Conservation (phyloP, 495 filamentous ascomycete genomes). For the Penicillium samsonianum region DNA sequence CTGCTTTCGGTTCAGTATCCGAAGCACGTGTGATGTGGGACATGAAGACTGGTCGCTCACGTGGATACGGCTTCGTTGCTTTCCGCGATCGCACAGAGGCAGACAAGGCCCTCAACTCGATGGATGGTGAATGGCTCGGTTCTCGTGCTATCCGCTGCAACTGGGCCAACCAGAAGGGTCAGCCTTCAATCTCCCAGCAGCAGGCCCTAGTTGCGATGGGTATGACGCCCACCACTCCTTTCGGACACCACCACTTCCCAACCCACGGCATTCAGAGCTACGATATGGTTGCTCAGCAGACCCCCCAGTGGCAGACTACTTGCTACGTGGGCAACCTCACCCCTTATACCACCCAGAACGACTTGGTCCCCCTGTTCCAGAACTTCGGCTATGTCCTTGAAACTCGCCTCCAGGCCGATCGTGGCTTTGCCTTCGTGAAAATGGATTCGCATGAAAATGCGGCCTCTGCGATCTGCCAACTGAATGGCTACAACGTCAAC, state of each 20-base stretch:
- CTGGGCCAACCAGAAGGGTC: slow-evolving; percentile 99
- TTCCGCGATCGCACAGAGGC: slow-evolving; percentile 94
- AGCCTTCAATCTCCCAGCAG: slow-evolving; percentile 97
- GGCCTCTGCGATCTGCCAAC: slow-evolving; percentile 95
- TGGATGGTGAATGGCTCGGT: slow-evolving; percentile 99
- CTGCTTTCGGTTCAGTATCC: slow-evolving; percentile 94
- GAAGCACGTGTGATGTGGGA: slow-evolving; percentile 99
- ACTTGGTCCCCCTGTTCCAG: slow-evolving; percentile 93
- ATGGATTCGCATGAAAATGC: slow-evolving; percentile 99
- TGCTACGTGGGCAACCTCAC: slow-evolving; percentile 98
- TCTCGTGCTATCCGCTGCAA: slow-evolving; percentile 99
- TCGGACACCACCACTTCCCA: slow-evolving; percentile 96
- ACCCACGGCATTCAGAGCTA: slow-evolving; percentile 96
- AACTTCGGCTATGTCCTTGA: slow-evolving; percentile 98
- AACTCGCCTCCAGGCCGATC: slow-evolving; percentile 96
- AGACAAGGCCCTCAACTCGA: slow-evolving; percentile 92
- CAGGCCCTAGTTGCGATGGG: slow-evolving; percentile 97
- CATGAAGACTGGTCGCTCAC: slow-evolving; percentile 98
- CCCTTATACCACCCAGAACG: slow-evolving; percentile 94
- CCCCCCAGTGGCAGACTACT: slow-evolving; percentile 98
- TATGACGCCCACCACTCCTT: slow-evolving; percentile 96
- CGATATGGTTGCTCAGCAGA: slow-evolving; percentile 96
- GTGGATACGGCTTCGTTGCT: slow-evolving; percentile 97
- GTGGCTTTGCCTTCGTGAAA: slow-evolving; percentile 98
- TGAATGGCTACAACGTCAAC: slow-evolving; percentile 97